These are phyloP conservation scores for Alliaria petiolata DNA, from an alignment of 345 rosid species.

Conservation along the genomic window DNA sequence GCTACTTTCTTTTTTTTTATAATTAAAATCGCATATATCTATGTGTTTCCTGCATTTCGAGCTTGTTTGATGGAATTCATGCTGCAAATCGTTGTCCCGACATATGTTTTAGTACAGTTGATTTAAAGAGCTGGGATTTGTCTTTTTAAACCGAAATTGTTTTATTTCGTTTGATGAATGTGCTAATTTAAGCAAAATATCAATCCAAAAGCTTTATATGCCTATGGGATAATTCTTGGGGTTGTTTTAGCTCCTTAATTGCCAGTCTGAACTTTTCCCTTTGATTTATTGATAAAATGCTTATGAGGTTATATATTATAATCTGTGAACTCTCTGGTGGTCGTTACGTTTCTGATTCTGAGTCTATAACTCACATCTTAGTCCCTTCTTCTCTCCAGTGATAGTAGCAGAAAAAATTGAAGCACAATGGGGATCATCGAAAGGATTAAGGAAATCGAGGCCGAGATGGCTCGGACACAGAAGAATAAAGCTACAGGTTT, in stretches of 20 bases:
- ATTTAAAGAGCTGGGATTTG: conserved; percentile 5
- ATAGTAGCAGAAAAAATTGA: conserved; percentile 26
- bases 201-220: background rate
- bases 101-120: background rate
- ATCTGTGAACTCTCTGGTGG: background rate
- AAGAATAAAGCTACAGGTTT: conserved; percentile 97
- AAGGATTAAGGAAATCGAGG: conserved; percentile 96
- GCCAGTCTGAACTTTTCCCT: background rate
- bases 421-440: conserved; percentile 91
- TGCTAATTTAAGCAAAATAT: background rate
- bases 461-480: conserved; percentile 99
- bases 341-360: background rate
- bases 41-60: background rate
- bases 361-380: background rate
- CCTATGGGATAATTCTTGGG: no score
- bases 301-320: background rate
- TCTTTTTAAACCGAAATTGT: background rate
- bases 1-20: no score
- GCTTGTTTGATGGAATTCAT: background rate
- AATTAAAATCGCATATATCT: background rate
- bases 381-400: background rate
- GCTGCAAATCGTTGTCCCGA: background rate
- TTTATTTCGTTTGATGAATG: background rate
- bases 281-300: background rate
- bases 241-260: conserved; percentile 1